Percentiles rank a stretch among this genome's conserved stretches.
These are phyloP conservation scores for Besnoitia besnoiti DNA, from an alignment of 169 alveolate genomes.

Conservation along the genomic window DNA sequence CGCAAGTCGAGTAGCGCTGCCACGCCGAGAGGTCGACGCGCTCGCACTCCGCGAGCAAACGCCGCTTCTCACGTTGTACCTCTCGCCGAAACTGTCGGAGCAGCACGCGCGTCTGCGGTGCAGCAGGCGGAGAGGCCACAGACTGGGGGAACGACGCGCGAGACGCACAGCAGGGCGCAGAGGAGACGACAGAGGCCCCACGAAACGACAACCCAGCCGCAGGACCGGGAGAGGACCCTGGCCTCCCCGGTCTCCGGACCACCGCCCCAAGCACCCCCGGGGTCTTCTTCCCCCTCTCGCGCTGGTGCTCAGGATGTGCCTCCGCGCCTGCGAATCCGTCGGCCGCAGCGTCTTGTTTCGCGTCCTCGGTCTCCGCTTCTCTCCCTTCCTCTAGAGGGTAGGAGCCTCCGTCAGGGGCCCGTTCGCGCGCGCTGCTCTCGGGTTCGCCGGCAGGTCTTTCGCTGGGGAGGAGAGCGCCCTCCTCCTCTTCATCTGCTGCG, in stretches of 20 bases:
- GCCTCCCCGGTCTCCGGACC: too few species aligned
- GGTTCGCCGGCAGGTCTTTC: too few species aligned
- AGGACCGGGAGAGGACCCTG: background rate
- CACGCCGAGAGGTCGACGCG: background rate
- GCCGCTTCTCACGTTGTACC: background rate
- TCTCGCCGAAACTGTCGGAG: background rate
- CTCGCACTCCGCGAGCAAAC: background rate
- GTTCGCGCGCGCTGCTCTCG: too few species aligned
- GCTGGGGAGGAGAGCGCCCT: too few species aligned
- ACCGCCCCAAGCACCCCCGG: too few species aligned
- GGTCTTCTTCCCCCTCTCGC: too few species aligned
- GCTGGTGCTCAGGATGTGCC: too few species aligned
- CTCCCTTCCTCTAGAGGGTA: too few species aligned
- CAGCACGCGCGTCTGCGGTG: background rate
- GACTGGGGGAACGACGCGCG: background rate
- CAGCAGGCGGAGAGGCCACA: background rate
- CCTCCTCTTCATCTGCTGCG: background rate
- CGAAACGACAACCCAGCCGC: background rate
- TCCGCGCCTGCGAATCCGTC: too few species aligned
- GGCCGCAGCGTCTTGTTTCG: too few species aligned
- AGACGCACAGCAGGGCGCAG: background rate
- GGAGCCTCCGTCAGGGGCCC: too few species aligned
- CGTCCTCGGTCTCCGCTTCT: too few species aligned
- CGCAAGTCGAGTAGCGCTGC: slow-evolving; percentile 3
- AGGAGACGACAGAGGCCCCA: background rate